Percentiles rank a stretch among this genome's conserved stretches.
Evolutionary conservation across 225 moss, liverwort and hornwort genomes (phyloP).

Genomic region (Marchantia paleacea): DNA sequence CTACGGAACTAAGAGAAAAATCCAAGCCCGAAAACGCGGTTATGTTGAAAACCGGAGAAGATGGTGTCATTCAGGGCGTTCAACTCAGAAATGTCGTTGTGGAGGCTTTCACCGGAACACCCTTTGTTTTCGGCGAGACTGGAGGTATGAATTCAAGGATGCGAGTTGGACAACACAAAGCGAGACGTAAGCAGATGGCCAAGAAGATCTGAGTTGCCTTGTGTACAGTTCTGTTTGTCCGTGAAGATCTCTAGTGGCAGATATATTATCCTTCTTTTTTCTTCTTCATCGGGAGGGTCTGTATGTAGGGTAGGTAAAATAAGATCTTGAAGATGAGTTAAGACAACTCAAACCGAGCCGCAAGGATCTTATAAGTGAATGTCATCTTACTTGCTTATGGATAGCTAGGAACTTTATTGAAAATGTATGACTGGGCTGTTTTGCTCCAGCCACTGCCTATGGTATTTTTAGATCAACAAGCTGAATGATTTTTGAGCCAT

Average conservation of each 20-base stretch:
- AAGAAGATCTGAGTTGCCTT: conserved; percentile 26
- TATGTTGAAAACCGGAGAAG: not conserved
- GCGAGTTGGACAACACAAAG: conserved; percentile 34
- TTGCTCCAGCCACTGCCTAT: not conserved
- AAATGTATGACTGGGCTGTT: conserved; percentile 15
- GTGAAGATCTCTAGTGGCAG: not conserved
- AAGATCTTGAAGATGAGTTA: not conserved
- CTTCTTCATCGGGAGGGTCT: not conserved
- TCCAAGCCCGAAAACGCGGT: not conserved
- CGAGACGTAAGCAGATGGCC: conserved; percentile 44
- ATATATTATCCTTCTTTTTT: not conserved
- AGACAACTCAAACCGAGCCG: not conserved
- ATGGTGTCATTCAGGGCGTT: not conserved
- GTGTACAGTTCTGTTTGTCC: not conserved
- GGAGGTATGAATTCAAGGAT: conserved; percentile 11
- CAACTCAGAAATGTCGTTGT: not conserved
- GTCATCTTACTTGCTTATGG: not conserved
- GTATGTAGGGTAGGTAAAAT: not conserved
- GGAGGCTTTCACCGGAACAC: conserved; percentile 3
- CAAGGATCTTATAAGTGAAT: not conserved
- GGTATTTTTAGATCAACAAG: not conserved
- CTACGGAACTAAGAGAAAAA: not conserved
- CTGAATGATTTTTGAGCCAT: conserved; percentile 14
- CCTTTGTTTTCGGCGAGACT: not conserved
- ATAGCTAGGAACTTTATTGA: not conserved